Evolutionary conservation across 1,284 basidiomycete genomes (phyloP).

Genomic region (Rhodotorula glutinis): DNA sequence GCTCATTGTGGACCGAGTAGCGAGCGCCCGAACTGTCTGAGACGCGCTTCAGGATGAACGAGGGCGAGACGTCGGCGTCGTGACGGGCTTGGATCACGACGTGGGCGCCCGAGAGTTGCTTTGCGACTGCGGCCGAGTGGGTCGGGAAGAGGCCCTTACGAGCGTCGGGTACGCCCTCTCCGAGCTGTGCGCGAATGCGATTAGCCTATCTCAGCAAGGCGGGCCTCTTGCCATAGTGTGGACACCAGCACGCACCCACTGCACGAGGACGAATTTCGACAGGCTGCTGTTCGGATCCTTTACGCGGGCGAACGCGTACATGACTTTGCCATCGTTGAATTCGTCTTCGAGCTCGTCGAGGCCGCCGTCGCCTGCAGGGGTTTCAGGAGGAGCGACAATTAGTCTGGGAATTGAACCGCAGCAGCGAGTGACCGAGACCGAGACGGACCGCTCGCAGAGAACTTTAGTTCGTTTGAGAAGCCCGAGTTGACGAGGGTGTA

Average conservation of each 20-base stretch:
- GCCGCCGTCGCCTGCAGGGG: constrained; percentile 64
- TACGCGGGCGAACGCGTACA: constrained; percentile 89
- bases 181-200: constrained; percentile 57
- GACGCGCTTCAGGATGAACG: constrained; percentile 78
- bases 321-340: constrained; percentile 72
- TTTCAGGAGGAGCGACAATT: too few species aligned
- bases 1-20: constrained; percentile 65
- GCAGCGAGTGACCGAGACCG: not conserved
- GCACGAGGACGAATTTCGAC: constrained; percentile 82
- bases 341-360: constrained; percentile 90
- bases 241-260: constrained; percentile 46
- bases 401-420: too few species aligned
- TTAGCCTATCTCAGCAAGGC: not conserved
- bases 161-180: constrained; percentile 88
- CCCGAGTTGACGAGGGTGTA: constrained; percentile 37
- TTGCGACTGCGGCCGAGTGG: constrained; percentile 77
- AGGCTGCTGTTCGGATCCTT: constrained; percentile 84
- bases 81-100: constrained; percentile 88
- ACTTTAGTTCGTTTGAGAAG: constrained; percentile 36
- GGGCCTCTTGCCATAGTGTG: too few species aligned
- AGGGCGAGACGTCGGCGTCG: constrained; percentile 77
- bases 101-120: constrained; percentile 76
- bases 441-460: constrained; percentile 21
- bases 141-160: constrained; percentile 89
- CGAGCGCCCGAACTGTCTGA: constrained; percentile 86